Percentiles rank a stretch among this genome's conserved stretches.
phyloP scores from a whole-genome alignment of 2,329 filamentous ascomycete genomes.

The Teratosphaeria destructans region DNA sequence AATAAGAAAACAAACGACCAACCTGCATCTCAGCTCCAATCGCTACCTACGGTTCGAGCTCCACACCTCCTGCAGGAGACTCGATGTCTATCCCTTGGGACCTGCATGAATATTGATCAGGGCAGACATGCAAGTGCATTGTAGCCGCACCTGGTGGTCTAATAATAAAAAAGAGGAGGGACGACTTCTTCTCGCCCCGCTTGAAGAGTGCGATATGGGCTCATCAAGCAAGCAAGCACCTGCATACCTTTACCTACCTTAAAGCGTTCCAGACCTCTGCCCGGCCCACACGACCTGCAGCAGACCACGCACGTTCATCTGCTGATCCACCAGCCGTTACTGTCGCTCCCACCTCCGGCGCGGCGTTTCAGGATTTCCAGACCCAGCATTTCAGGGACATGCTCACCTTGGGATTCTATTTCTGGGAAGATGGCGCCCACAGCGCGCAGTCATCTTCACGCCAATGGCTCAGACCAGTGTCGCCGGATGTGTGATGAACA shows the following conservation, averaged over 20 bases:
- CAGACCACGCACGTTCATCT: neutral
- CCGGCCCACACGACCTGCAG: neutral
- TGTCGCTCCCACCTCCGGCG: neutral
- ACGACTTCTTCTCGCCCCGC: neutral
- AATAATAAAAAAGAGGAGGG: neutral
- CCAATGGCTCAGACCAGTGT: conserved; percentile 13
- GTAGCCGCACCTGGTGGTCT: neutral
- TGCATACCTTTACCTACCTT: neutral
- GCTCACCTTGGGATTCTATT: neutral
- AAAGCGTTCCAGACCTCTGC: neutral
- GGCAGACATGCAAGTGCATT: neutral
- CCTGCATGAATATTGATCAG: neutral
- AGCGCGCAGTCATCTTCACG: neutral
- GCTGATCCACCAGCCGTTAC: neutral
- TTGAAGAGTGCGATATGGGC: neutral
- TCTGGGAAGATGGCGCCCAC: neutral
- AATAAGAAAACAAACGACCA: neutral
- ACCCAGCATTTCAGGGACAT: neutral
- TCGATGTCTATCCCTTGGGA: too few relatives aligned
- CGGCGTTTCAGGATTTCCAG: neutral
- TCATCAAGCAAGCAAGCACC: neutral
- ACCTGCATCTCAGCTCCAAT: neutral
- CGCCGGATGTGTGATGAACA: conserved; percentile 26
- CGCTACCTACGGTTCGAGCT: too few relatives aligned
- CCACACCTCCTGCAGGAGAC: too few relatives aligned